Percentiles rank a stretch among this genome's conserved stretches.
phyloP scores from a whole-genome alignment of 305 asterid species.

The Solanum aculeatissimum region DNA sequence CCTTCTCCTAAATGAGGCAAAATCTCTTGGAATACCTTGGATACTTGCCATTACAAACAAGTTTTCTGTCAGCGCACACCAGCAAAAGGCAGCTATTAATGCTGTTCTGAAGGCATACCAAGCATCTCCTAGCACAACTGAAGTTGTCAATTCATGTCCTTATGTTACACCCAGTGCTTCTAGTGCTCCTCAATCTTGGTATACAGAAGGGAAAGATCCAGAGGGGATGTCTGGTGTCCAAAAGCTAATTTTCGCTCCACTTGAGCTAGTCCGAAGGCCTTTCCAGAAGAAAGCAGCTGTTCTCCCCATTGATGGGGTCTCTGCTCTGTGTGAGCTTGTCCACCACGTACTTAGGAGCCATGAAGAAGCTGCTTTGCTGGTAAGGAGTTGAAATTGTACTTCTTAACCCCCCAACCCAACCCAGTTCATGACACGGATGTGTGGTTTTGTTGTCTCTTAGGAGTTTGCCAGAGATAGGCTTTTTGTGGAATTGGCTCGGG shows the following conservation, averaged over 20 bases:
- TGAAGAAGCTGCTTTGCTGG: conserved; percentile 93
- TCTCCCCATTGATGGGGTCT: conserved; percentile 84
- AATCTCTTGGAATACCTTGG: conserved; percentile 93
- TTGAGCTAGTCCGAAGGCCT: conserved; percentile 55
- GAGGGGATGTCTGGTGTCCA: conserved; percentile 21
- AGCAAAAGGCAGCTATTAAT: conserved; percentile 68
- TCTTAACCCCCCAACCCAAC: background rate
- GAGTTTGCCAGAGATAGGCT: conserved; percentile 81
- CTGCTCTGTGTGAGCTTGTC: conserved; percentile 57
- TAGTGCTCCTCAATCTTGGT: conserved; percentile 57
- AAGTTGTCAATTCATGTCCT: conserved; percentile 84
- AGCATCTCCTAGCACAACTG: conserved; percentile 63
- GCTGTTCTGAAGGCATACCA: conserved; percentile 77
- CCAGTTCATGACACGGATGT: background rate
- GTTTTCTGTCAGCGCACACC: conserved; percentile 96
- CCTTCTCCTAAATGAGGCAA: conserved; percentile 80
- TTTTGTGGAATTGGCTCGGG: conserved; percentile 61
- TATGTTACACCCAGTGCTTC: conserved; percentile 69
- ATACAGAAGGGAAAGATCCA: conserved; percentile 27
- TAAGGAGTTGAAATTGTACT: conserved; percentile 3
- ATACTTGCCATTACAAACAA: conserved; percentile 89
- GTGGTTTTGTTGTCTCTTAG: conserved; percentile 15
- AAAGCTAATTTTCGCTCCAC: conserved; percentile 46
- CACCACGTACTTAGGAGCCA: conserved; percentile 54
- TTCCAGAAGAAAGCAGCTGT: conserved; percentile 68